These are phyloP conservation scores for Ettlia oleoabundans DNA, from an alignment of 139 green algal species.

Conservation along the genomic window DNA sequence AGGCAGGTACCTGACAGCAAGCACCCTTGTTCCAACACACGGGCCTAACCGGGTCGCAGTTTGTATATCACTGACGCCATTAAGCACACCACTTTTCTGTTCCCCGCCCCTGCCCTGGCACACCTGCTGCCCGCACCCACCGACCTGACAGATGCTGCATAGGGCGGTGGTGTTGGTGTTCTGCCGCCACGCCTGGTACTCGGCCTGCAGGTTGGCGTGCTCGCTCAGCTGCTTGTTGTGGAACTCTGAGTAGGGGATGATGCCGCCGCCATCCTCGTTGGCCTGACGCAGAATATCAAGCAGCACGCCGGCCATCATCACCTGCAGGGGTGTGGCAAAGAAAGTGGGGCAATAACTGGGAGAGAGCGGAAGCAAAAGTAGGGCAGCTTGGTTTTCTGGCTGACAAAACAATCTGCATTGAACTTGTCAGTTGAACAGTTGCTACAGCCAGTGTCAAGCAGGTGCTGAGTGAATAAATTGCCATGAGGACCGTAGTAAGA, in stretches of 20 bases:
- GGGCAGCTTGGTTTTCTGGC: no score
- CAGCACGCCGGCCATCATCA: constrained; percentile 47
- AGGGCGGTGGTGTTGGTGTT: constrained; percentile 14
- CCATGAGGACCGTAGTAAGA: no score
- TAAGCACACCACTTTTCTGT: no score
- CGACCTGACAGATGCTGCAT: constrained; percentile 49
- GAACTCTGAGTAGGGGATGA: constrained; percentile 60
- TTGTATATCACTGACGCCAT: no score
- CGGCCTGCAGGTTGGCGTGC: constrained; percentile 50
- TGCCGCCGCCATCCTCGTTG: constrained; percentile 41
- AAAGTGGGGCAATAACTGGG: neutral
- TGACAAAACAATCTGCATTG: no score
- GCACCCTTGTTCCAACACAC: no score
- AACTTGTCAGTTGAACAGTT: no score
- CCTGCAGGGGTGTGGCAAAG: constrained; percentile 1
- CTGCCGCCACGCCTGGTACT: constrained; percentile 65
- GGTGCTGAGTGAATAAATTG: no score
- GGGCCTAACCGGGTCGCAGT: no score
- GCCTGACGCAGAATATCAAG: constrained; percentile 64
- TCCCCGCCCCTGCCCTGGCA: no score
- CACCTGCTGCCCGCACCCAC: neutral
- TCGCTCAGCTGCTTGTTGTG: constrained; percentile 38
- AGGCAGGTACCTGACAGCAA: no score
- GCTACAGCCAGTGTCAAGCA: no score
- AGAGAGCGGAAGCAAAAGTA: neutral